A percentile compares a stretch with the other conserved stretches of the same genome.
phyloP scores from a whole-genome alignment of 1,284 basidiomycete genomes.

The Cryptococcus wingfieldii region DNA sequence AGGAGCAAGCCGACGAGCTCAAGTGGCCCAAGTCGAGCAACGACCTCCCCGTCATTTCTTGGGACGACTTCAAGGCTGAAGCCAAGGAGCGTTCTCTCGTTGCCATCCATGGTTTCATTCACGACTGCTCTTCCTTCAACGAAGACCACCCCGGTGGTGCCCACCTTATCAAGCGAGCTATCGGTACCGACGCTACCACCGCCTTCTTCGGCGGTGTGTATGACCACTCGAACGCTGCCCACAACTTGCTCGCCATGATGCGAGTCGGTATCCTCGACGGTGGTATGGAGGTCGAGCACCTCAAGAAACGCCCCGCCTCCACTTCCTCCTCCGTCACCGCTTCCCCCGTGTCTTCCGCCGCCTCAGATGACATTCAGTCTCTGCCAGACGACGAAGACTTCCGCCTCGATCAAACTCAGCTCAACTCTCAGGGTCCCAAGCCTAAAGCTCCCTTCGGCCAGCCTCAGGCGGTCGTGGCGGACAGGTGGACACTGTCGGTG shows the following conservation, averaged over 20 bases:
- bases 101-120: constrained; percentile 83
- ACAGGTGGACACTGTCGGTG: constrained; percentile 39
- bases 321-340: constrained; percentile 27
- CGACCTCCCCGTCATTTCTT: constrained; percentile 73
- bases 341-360: constrained; percentile 33
- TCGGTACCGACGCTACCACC: constrained; percentile 80
- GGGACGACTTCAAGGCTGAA: constrained; percentile 75
- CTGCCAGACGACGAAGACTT: constrained; percentile 24
- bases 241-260: constrained; percentile 76
- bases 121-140: constrained; percentile 79
- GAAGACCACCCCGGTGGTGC: constrained; percentile 86
- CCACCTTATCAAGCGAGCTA: constrained; percentile 58
- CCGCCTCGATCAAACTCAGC: constrained; percentile 30
- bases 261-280: constrained; percentile 81
- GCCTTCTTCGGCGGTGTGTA: constrained; percentile 94
- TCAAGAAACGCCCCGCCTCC: constrained; percentile 38
- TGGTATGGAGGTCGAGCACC: constrained; percentile 62
- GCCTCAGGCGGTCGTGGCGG: constrained; percentile 41
- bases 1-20: constrained; percentile 64
- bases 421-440: constrained; percentile 35
- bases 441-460: constrained; percentile 38
- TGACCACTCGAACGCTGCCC: constrained; percentile 87
- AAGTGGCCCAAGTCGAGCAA: constrained; percentile 67
- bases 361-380: constrained; percentile 35
- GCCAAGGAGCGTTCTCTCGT: constrained; percentile 70